Percentiles rank a stretch among this genome's conserved stretches.
These are phyloP conservation scores for Leonotis leonurus DNA, from an alignment of 257 asterid genomes.

Conservation along the genomic window DNA sequence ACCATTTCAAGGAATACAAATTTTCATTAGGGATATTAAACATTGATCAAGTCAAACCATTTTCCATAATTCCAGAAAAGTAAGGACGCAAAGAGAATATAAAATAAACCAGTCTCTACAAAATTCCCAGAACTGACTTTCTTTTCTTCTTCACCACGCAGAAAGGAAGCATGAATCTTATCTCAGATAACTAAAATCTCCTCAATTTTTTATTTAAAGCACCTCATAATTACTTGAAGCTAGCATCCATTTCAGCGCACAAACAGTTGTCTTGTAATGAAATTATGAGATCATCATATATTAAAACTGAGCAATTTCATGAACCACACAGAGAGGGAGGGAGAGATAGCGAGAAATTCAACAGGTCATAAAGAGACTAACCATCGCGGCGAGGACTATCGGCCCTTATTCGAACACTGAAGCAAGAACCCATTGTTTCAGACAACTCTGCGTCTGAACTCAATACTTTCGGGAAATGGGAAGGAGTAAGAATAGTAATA, in stretches of 20 bases:
- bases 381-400: conserved; percentile 19
- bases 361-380: background rate
- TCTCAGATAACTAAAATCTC: background rate
- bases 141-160: too few relatives aligned
- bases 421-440: conserved; percentile 16
- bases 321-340: background rate
- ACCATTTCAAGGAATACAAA: background rate
- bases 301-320: background rate
- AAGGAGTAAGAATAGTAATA: too few relatives aligned
- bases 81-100: background rate
- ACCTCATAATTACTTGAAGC: background rate
- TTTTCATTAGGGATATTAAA: background rate
- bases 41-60: background rate
- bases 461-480: too few relatives aligned
- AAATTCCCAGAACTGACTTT: too few relatives aligned
- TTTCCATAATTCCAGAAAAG: background rate
- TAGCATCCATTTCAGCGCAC: background rate
- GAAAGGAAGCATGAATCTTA: too few relatives aligned
- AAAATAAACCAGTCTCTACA: background rate
- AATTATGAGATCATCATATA: background rate
- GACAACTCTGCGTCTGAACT: background rate
- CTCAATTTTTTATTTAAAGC: background rate
- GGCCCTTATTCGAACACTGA: conserved; percentile 15
- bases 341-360: background rate
- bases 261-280: background rate